Evolutionary conservation across 768 basidiomycete genomes (phyloP).

Genomic region (Lentinula sp.): DNA sequence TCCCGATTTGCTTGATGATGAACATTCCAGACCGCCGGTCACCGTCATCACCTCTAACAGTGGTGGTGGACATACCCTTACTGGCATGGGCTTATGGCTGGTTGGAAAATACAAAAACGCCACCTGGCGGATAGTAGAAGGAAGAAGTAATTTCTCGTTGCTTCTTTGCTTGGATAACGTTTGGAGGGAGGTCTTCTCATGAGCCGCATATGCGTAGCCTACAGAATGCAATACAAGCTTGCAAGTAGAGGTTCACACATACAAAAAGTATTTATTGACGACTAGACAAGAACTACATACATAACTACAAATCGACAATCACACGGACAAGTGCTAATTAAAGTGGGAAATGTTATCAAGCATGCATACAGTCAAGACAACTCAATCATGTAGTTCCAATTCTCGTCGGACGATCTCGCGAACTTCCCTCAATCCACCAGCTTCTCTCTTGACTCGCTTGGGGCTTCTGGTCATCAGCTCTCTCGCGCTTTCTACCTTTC

Average conservation of each 20-base stretch:
- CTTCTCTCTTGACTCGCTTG: constrained; percentile 61
- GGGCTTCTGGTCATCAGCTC: constrained; percentile 68
- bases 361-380: constrained; percentile 7
- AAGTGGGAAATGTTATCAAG: constrained; percentile 13
- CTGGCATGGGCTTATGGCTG: constrained; percentile 43
- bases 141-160: constrained; percentile 40
- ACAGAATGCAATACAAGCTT: not conserved
- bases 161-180: constrained; percentile 41
- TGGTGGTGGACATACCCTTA: constrained; percentile 33
- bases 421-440: constrained; percentile 71
- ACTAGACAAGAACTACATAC: not conserved
- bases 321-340: not conserved
- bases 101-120: constrained; percentile 39
- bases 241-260: not conserved
- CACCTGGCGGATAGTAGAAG: constrained; percentile 31
- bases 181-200: constrained; percentile 25
- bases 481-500: constrained; percentile 53
- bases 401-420: constrained; percentile 78
- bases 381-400: constrained; percentile 63
- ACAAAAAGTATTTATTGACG: not conserved
- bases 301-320: constrained; percentile 1
- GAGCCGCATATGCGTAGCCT: constrained; percentile 14
- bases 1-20: constrained; percentile 36
- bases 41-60: constrained; percentile 35
- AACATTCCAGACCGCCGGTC: constrained; percentile 37